phyloP scores from a whole-genome alignment of 192 early-diverging fungal genomes.

The Phlyctochytrium bullatum region DNA sequence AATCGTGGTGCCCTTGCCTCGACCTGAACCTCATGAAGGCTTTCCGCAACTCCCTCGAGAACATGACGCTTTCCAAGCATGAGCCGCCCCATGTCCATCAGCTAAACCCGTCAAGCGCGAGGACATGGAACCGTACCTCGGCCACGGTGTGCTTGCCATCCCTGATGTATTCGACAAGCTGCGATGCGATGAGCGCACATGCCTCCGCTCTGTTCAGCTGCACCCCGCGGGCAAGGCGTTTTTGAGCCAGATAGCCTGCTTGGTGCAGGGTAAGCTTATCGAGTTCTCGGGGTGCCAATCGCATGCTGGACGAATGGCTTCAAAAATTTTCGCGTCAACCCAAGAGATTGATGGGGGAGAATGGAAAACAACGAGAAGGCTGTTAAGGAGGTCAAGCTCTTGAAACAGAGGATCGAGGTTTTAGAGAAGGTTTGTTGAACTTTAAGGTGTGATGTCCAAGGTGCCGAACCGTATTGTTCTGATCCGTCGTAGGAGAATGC shows the following conservation, averaged over 20 bases:
- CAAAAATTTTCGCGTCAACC: not conserved
- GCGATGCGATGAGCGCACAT: slow-evolving; percentile 83
- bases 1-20: slow-evolving; percentile 1
- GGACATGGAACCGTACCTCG: slow-evolving; percentile 31
- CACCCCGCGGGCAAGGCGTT: slow-evolving; percentile 83
- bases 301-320: slow-evolving; percentile 44
- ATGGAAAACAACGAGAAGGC: slow-evolving; percentile 45
- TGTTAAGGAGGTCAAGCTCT: slow-evolving; percentile 61
- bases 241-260: slow-evolving; percentile 86
- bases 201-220: slow-evolving; percentile 85
- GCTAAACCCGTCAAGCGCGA: slow-evolving; percentile 11
- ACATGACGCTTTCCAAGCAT: slow-evolving; percentile 89
- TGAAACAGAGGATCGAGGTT: slow-evolving; percentile 70
- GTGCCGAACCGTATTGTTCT: not conserved
- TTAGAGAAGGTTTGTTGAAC: slow-evolving; percentile 36
- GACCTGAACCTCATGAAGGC: slow-evolving; percentile 67
- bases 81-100: slow-evolving; percentile 83
- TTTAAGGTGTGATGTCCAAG: not conserved
- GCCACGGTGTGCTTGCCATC: slow-evolving; percentile 86
- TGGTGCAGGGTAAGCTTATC: slow-evolving; percentile 92
- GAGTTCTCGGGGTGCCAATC: slow-evolving; percentile 82
- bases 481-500: slow-evolving; percentile 74
- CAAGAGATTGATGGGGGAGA: not conserved
- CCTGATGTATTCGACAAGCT: slow-evolving; percentile 83
- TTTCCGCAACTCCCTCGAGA: slow-evolving; percentile 63